phyloP scores from a whole-genome alignment of 208 protist genomes.

The Crithidia mellificae region DNA sequence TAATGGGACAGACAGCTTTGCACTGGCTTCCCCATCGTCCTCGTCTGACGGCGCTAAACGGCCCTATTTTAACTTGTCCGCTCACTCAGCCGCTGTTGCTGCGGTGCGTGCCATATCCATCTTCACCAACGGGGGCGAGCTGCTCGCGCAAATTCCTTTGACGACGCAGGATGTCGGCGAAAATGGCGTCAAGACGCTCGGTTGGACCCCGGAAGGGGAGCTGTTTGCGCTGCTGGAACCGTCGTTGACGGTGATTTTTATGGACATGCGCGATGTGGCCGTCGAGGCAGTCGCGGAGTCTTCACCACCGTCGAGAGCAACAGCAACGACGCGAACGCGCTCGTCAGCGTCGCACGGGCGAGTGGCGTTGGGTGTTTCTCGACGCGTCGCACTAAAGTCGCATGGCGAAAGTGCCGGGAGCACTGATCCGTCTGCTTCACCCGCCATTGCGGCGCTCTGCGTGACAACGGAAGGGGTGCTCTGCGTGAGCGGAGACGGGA shows the following conservation, averaged over 20 bases:
- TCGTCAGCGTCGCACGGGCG: neutral
- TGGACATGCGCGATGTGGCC: conserved; percentile 14
- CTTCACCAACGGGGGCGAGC: conserved; percentile 45
- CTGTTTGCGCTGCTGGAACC: conserved; percentile 36
- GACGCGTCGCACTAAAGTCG: neutral
- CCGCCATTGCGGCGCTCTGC: conserved; percentile 1
- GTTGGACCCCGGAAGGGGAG: conserved; percentile 53
- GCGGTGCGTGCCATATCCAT: conserved; percentile 19
- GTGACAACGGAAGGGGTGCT: conserved; percentile 5
- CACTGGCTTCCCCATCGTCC: neutral
- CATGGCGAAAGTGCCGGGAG: neutral
- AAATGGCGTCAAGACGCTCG: conserved; percentile 14
- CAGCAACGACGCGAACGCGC: too few relatives aligned
- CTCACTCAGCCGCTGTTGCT: conserved; percentile 10
- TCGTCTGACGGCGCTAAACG: neutral
- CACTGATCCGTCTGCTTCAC: neutral
- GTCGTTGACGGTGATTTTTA: conserved; percentile 35
- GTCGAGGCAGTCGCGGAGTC: conserved; percentile 1
- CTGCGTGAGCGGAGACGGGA: conserved; percentile 11
- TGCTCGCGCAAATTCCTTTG: conserved; percentile 24
- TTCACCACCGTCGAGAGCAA: too few relatives aligned
- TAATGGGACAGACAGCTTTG: neutral
- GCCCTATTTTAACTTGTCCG: conserved; percentile 18
- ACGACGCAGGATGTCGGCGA: conserved; percentile 5
- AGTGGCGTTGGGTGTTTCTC: neutral